Percentiles rank a stretch among this genome's conserved stretches.
Evolutionary conservation across 768 basidiomycete species (phyloP).

Genomic region (Pleurotus salmoneostramineus): DNA sequence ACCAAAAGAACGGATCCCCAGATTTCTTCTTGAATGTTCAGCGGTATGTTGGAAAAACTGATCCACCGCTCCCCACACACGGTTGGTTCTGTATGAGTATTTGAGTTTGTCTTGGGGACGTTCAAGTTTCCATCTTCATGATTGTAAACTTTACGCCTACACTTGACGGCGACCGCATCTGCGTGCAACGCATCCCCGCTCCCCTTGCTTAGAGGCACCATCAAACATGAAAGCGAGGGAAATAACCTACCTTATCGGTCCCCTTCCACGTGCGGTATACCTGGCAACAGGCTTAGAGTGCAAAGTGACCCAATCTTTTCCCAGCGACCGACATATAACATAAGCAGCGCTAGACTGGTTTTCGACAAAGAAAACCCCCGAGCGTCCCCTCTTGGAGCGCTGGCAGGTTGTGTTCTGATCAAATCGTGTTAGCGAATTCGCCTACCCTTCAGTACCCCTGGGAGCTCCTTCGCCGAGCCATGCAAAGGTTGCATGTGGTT

Average conservation of each 20-base stretch:
- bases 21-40: background rate
- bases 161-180: background rate
- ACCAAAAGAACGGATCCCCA: slow-evolving; percentile 1
- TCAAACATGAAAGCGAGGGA: slow-evolving; percentile 1
- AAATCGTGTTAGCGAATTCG: background rate
- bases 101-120: background rate
- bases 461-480: background rate
- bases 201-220: background rate
- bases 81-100: background rate
- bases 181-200: background rate
- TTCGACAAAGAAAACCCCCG: background rate
- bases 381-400: background rate
- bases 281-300: slow-evolving; percentile 1
- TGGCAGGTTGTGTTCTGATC: background rate
- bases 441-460: background rate
- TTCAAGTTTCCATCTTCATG: background rate
- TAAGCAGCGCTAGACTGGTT: background rate
- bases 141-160: too few species aligned
- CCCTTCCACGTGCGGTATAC: slow-evolving; percentile 1
- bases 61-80: background rate
- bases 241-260: background rate
- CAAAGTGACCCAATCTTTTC: background rate
- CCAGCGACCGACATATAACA: background rate
- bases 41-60: background rate
- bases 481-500: background rate